Percentiles rank a stretch among this genome's conserved stretches.
Evolutionary conservation across 768 basidiomycete species (phyloP).

Genomic region (Crucibulum laeve): DNA sequence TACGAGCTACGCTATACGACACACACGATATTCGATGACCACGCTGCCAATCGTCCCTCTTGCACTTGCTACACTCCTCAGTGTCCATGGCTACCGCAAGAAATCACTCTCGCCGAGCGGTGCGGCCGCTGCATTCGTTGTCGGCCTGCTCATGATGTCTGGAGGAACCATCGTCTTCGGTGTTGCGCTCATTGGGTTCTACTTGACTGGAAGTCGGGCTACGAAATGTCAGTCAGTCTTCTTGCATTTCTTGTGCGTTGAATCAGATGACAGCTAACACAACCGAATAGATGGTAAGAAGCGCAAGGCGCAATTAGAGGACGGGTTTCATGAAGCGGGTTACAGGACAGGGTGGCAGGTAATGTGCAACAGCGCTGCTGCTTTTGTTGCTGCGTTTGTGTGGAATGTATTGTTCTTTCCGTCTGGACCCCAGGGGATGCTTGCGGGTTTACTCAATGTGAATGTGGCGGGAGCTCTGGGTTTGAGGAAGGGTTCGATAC

Average conservation of each 20-base stretch:
- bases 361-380: conserved; percentile 72
- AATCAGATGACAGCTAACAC: not conserved
- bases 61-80: conserved; percentile 47
- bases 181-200: conserved; percentile 67
- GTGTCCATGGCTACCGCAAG: conserved; percentile 66
- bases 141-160: conserved; percentile 71
- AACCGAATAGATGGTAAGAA: conserved; percentile 60
- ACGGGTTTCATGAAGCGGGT: conserved; percentile 69
- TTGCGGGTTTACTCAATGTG: conserved; percentile 20
- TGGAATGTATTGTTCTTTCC: conserved; percentile 65
- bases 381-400: conserved; percentile 47
- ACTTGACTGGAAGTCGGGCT: conserved; percentile 74
- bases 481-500: conserved; percentile 6
- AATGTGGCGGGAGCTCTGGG: conserved; percentile 10
- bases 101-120: conserved; percentile 76
- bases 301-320: conserved; percentile 71
- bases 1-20: too few relatives aligned
- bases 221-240: conserved; percentile 68
- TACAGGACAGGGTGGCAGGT: conserved; percentile 81
- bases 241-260: not conserved
- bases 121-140: conserved; percentile 68
- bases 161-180: conserved; percentile 66
- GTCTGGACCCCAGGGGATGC: conserved; percentile 30
- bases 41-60: conserved; percentile 33
- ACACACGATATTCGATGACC: too few relatives aligned